These are phyloP conservation scores for Penicillium paxilli DNA, from an alignment of 495 filamentous ascomycete genomes.

Conservation along the genomic window DNA sequence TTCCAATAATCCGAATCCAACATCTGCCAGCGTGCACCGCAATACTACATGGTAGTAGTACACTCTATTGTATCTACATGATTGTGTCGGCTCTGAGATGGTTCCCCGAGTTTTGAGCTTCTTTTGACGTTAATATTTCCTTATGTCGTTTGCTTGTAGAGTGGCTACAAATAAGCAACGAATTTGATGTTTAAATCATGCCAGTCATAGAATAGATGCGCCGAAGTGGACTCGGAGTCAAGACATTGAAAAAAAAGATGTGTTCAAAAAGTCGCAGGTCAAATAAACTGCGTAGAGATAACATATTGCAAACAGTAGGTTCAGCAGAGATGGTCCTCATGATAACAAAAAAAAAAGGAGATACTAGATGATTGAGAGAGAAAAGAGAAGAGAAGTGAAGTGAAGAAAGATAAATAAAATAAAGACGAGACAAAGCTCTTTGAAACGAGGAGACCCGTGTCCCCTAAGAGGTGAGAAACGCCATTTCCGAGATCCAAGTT, in stretches of 20 bases:
- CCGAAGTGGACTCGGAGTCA: no score
- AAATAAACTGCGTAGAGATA: slow-evolving; percentile 17
- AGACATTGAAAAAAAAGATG: not conserved
- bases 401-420: slow-evolving; percentile 11
- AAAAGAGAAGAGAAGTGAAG: slow-evolving; percentile 2
- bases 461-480: slow-evolving; percentile 23
- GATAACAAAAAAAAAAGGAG: not conserved
- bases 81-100: no score
- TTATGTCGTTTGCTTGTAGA: no score
- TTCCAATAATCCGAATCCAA: no score
- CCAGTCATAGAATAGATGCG: no score
- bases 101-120: no score
- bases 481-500: slow-evolving; percentile 25
- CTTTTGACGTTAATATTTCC: no score
- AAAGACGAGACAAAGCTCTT: slow-evolving; percentile 5
- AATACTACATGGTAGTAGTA: no score
- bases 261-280: slow-evolving; percentile 55
- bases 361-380: not conserved
- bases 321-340: slow-evolving; percentile 3
- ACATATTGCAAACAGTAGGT: slow-evolving; percentile 15
- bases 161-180: no score
- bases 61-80: no score
- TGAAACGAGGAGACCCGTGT: slow-evolving; percentile 12
- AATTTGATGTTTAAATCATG: no score
- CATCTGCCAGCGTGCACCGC: no score